Evolutionary conservation across 2,329 filamentous ascomycete genomes (phyloP).

Genomic region (Ascosphaera aggregata): DNA sequence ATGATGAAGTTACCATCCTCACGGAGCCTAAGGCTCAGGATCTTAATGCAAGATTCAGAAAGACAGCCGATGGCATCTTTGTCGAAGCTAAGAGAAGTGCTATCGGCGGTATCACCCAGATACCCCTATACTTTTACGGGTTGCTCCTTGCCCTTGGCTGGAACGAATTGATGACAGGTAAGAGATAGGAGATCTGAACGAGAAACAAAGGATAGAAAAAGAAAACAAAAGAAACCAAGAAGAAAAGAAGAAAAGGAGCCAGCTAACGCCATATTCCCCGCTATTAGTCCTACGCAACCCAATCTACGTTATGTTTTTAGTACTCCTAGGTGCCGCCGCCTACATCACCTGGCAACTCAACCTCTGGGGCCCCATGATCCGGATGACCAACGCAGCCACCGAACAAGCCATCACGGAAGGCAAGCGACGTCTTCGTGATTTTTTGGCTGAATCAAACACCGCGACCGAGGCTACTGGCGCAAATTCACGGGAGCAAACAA

Average conservation of each 20-base stretch:
- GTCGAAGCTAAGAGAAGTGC: conserved; percentile 95
- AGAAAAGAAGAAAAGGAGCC: too few species aligned
- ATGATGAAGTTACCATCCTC: conserved; percentile 92
- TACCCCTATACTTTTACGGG: conserved; percentile 87
- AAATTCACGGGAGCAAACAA: conserved; percentile 24
- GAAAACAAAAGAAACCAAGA: too few species aligned
- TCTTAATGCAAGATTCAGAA: conserved; percentile 86
- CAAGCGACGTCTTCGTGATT: conserved; percentile 76
- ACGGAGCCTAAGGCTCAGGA: conserved; percentile 79
- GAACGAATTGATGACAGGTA: conserved; percentile 93
- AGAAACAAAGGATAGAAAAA: too few species aligned
- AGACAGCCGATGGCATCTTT: conserved; percentile 91
- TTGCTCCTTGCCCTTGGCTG: conserved; percentile 79
- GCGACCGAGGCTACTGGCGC: conserved; percentile 66
- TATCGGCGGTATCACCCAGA: conserved; percentile 81
- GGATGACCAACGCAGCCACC: conserved; percentile 79
- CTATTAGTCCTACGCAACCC: conserved; percentile 95
- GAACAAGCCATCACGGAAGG: conserved; percentile 74
- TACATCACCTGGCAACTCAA: conserved; percentile 90
- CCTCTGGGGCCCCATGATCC: conserved; percentile 83
- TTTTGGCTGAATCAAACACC: conserved; percentile 68
- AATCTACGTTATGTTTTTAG: conserved; percentile 70
- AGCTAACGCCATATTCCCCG: too few species aligned
- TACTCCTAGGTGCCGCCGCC: conserved; percentile 49
- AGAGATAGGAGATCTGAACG: too few species aligned